Evolutionary conservation across 2,329 filamentous ascomycete genomes (phyloP), one percentile per base, ranked within the genome.

Genomic region (Neofusicoccum umdonicola): DNA sequence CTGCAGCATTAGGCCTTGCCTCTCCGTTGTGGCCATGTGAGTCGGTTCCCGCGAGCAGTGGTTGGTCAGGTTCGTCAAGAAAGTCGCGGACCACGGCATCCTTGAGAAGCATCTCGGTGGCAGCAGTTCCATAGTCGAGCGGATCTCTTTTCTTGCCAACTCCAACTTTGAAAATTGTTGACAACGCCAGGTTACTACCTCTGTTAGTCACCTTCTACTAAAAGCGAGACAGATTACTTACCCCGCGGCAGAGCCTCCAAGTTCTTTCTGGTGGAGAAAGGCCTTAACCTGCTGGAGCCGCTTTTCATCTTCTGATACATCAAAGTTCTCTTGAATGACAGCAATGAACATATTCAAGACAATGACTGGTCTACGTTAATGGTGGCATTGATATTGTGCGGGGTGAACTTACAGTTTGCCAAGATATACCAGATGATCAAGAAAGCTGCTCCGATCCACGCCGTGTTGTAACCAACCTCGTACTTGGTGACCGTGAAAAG

Each of bases 271-370:
- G 73, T 96, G 92, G 50, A 99, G 81, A 71, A 98, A 99, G 1
- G 94, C 92, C 72, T 93, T 94, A 66, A 99, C 93, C 78, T 99
- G 96, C 75, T 98, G 92, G 67, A 98, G 80, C 19, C 96, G 92
- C 79, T 99, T 99, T 76, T 98, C 93, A 74, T 99, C 96, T 76
- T 99, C 95, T 3, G 93, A 96, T 31, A 99, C 93, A 78, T 99
- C 95, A 75, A 99, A 99, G 73, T 97, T 99, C 75, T 99, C 95
- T 77, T 99, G 95, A 69, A 99, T 99, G 80, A 99, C 95, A 83
- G 95, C 95, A 91, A 99, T 98, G 83, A 99, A 99, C 95, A 99
- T 99, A 74, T 98, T 99, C 81, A 99, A 81, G 67, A 98, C 86
- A 79, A 99, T 96, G 75, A 98, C 47, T 50, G 12, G 74, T 76